Conservation (phyloP, 2,329 filamentous ascomycete species). For the Alternaria novae-zelandiae region DNA sequence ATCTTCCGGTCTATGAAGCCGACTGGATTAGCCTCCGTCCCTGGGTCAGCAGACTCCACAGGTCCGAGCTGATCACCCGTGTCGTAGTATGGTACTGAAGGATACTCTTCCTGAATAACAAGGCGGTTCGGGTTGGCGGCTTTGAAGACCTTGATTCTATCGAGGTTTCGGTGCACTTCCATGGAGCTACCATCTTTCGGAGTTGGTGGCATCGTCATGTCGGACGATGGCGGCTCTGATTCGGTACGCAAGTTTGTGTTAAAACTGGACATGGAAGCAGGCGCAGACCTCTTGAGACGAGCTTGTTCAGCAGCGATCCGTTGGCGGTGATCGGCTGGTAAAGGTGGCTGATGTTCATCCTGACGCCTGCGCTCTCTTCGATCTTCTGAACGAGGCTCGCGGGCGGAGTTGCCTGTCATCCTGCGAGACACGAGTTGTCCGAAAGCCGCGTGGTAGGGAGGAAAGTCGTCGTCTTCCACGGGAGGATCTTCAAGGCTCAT, state of each 20-base stretch:
- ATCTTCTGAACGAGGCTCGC: not conserved
- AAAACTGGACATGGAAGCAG: conserved; percentile 39
- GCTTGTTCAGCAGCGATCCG: conserved; percentile 28
- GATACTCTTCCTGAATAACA: conserved; percentile 28
- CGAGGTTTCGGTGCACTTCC: conserved; percentile 36
- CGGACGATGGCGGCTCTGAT: conserved; percentile 52
- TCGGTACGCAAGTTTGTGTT: conserved; percentile 45
- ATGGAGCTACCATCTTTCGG: conserved; percentile 48
- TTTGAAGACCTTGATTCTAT: conserved; percentile 30
- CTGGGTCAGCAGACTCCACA: conserved; percentile 19
- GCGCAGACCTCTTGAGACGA: conserved; percentile 26
- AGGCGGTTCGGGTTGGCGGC: conserved; percentile 34
- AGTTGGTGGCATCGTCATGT: conserved; percentile 53
- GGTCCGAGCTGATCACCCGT: conserved; percentile 48
- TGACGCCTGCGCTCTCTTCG: not conserved
- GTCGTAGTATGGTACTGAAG: conserved; percentile 43
- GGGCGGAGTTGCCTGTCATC: not conserved
- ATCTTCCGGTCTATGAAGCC: conserved; percentile 53
- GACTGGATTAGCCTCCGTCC: conserved; percentile 32
- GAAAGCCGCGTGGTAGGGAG: conserved; percentile 4
- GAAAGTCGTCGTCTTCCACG: not conserved
- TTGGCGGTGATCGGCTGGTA: conserved; percentile 30
- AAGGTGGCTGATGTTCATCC: conserved; percentile 16
- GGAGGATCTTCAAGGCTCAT: conserved; percentile 28
- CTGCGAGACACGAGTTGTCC: conserved; percentile 16